phyloP scores from a whole-genome alignment of 495 filamentous ascomycete genomes.

The Talaromyces thailandensis region DNA sequence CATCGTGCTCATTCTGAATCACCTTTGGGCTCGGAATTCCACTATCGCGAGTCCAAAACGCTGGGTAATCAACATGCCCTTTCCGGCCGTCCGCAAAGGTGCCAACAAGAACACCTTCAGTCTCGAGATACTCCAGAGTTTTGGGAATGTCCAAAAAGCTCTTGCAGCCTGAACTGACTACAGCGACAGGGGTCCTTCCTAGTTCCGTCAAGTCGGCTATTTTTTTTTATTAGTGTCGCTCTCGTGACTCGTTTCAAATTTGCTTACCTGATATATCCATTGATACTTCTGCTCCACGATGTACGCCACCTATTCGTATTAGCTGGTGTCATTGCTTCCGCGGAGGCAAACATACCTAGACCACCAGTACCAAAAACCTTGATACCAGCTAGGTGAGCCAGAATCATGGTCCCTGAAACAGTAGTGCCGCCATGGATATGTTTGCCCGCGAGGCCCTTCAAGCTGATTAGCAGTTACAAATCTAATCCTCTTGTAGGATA shows the following conservation, averaged over 20 bases:
- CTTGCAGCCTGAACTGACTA: slow-evolving; percentile 86
- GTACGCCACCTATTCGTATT: slow-evolving; percentile 71
- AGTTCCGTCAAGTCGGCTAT: slow-evolving; percentile 86
- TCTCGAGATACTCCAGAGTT: slow-evolving; percentile 92
- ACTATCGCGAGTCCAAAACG: slow-evolving; percentile 84
- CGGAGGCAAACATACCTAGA: slow-evolving; percentile 22
- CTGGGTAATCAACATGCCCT: slow-evolving; percentile 69
- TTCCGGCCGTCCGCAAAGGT: slow-evolving; percentile 77
- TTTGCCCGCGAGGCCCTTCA: slow-evolving; percentile 53
- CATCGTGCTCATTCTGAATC: slow-evolving; percentile 65
- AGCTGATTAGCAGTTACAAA: background rate
- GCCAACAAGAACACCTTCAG: slow-evolving; percentile 75
- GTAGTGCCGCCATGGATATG: slow-evolving; percentile 83
- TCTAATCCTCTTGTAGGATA: background rate
- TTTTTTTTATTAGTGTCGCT: slow-evolving; percentile 1
- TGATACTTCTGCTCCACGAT: slow-evolving; percentile 73
- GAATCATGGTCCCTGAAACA: slow-evolving; percentile 83
- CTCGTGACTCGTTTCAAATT: background rate
- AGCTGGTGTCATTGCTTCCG: slow-evolving; percentile 6
- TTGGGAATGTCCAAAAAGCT: slow-evolving; percentile 88
- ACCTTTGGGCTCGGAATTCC: slow-evolving; percentile 67
- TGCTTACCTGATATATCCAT: slow-evolving; percentile 73
- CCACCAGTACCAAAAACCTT: slow-evolving; percentile 83
- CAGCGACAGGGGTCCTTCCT: slow-evolving; percentile 81
- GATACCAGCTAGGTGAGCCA: slow-evolving; percentile 83